Base-by-base conservation (phyloP, 768 basidiomycete species). In the Porpolomopsis calyptriformis region DNA sequence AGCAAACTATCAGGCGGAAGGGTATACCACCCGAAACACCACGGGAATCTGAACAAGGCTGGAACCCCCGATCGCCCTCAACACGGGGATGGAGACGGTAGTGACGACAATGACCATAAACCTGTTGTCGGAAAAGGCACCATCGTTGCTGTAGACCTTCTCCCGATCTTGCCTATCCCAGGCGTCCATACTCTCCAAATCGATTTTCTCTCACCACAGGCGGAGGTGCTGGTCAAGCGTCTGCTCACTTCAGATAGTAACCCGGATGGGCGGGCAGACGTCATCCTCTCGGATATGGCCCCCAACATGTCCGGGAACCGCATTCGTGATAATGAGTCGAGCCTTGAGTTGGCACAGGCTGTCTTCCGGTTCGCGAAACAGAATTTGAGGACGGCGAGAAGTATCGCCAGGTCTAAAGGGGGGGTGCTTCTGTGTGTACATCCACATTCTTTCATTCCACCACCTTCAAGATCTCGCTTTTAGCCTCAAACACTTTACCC, bases 241-340 rank as follows among this genome's bases (percentile, higher is more conserved):
- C 29, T 51, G 25, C 31, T 46, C 38, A 31, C 25, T 2, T 23
- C 24, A 19, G 31, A 38, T 38, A 53, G 53, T 29, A 61, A 63
- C 47, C 49, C 56, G 0, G 57, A 60, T 2, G 63, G 62, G 14
- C 74, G 72, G 60, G 83, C 79, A 5, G 90, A 97, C 58, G 66
- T 93, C 14, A 75, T 96, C 20, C 69, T 96, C 3, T 88, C 83
- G 6, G 93, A 96, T 57, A 92, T 97, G 84, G 87, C 91, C 14
- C 79, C 80, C 16, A 91, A 92, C 59, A 69, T 78, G 49, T 76
- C 82, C 2, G 93, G 94, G 4, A 80, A 84, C 49, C 60, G 70
- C 14, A 61, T 64, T 0, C 70, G 71, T 41, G 93, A 98, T 61
- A 72, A 74, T 1, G 72, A 81, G 55, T 60, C 71, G 8, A 82